A percentile compares a stretch with the other conserved stretches of the same genome.
phyloP scores from a whole-genome alignment of 148 eudicot species.

The Camellia granthamiana region DNA sequence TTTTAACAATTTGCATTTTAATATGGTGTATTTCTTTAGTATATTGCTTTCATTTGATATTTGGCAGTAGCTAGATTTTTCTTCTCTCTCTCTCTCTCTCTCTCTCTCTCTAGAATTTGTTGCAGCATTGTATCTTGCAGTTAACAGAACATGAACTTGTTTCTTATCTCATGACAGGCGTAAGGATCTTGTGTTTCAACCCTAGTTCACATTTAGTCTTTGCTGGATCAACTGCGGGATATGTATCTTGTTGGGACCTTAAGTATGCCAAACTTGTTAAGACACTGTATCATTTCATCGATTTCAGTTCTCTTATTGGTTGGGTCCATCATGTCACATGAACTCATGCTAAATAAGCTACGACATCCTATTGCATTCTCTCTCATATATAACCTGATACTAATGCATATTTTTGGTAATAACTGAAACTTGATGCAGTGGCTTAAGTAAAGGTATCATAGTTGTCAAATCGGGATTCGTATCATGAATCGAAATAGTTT shows the following conservation, averaged over 20 bases:
- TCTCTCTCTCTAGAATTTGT: background rate
- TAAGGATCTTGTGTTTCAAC: constrained; percentile 56
- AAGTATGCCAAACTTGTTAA: constrained; percentile 40
- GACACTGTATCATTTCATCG: background rate
- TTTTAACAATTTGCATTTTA: background rate
- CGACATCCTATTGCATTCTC: background rate
- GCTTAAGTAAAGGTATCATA: background rate
- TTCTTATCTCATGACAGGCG: constrained; percentile 32
- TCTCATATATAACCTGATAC: background rate
- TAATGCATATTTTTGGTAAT: background rate
- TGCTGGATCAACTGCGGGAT: constrained; percentile 66
- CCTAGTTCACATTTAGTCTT: constrained; percentile 58
- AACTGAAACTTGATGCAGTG: background rate
- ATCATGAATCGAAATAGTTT: too few species aligned
- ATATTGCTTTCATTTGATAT: background rate
- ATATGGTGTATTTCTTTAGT: background rate
- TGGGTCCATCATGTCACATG: background rate
- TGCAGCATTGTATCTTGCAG: background rate
- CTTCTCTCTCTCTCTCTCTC: too few species aligned
- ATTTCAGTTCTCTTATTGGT: background rate
- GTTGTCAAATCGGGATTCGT: too few species aligned
- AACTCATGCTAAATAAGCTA: background rate
- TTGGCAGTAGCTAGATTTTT: background rate
- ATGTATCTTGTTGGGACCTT: constrained; percentile 78
- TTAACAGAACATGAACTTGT: background rate